Evolutionary conservation across 306 rosid species (phyloP), one percentile per base, ranked within the genome.

Genomic region (Cicer cuneatum): DNA sequence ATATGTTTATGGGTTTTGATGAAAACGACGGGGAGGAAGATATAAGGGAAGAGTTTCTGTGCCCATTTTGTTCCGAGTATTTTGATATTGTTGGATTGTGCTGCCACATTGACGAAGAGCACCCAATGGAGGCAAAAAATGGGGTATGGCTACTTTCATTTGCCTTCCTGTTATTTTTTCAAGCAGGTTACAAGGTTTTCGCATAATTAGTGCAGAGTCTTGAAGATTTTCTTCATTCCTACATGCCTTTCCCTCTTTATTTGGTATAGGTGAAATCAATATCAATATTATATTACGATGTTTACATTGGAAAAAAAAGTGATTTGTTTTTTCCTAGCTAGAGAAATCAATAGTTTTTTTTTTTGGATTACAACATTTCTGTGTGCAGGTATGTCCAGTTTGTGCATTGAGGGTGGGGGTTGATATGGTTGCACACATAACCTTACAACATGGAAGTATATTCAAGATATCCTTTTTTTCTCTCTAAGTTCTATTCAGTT

Each of bases 101-200:
- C 94, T 89, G 96, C 85, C 98, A 94, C 83, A 91, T 94, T 72
- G 98, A 94, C 62, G 98, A 94, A 79, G 97, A 91, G 82, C 98
- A 94, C 83, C 97, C 92, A 9, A 61, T 86, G 72, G 98, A 91
- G 79, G 94, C 96, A 3, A 87, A 33, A 77, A 91, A 90, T 74
- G 98, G 96, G 93, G 98, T 94, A 94, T 63, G 86, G 7, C 58
- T 86, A 51, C 40, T 64, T 58, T 82, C 63, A 45, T 64, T 47
- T 47, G 14, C 73, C 19, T 37, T 79, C 8, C 8, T 52, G 67
- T 12, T 7, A 10, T 63, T 75, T 68, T 62, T 61, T 8, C 39
- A 10, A 43, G 42, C 41, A 35, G 43, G 35, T 47, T 8, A 7
- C 19, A 8, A 59, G 33, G 13, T 42, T 66, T 53, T 35, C 43